Evolutionary conservation across 176 grass and related monocot species (phyloP).

Genomic region (Bolboschoenus planiculmis): DNA sequence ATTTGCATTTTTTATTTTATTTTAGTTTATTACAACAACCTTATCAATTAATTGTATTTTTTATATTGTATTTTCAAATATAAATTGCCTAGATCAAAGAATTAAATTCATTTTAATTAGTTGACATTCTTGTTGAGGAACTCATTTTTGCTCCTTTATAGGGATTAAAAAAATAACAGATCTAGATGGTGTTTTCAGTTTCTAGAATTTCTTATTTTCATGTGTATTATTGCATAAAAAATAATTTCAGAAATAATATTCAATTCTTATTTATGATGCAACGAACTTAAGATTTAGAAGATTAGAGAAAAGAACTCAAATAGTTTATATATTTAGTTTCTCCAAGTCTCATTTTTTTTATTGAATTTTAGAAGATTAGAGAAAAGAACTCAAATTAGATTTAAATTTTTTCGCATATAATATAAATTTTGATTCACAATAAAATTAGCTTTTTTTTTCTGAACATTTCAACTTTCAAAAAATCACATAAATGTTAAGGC

Average conservation of each 20-base stretch:
- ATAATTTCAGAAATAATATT: background rate
- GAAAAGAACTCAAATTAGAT: too few species aligned
- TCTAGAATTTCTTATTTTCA: background rate
- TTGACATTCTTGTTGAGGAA: background rate
- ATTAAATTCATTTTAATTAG: background rate
- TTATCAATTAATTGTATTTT: background rate
- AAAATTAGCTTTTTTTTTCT: too few species aligned
- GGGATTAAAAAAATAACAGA: background rate
- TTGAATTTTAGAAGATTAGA: too few species aligned
- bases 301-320: background rate
- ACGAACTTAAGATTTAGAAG: background rate
- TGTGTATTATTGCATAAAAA: background rate
- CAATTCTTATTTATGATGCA: background rate
- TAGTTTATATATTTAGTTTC: background rate
- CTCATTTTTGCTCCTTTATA: background rate
- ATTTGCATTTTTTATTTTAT: background rate
- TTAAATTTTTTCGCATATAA: too few species aligned
- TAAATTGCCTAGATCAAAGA: background rate
- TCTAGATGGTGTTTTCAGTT: background rate
- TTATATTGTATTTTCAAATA: background rate
- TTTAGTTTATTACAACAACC: background rate
- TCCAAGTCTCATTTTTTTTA: background rate
- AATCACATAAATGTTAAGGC: background rate
- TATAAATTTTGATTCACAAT: too few species aligned
- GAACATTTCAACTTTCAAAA: background rate